Evolutionary conservation across 2,329 filamentous ascomycete genomes (phyloP).

Genomic region (Emericellopsis cladophorae): DNA sequence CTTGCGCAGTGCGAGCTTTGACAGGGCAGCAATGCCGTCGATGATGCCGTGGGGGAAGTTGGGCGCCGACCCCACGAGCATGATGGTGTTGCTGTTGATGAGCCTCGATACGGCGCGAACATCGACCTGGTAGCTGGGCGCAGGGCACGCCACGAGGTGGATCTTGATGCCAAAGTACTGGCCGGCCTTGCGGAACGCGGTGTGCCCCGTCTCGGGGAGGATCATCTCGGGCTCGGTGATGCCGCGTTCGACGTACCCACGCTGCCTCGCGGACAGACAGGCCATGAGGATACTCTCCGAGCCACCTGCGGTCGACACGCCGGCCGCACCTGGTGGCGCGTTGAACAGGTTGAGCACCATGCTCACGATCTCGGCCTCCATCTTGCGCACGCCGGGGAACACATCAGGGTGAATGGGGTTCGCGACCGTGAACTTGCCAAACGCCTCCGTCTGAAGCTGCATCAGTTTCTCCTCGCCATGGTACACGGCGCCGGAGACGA

Average conservation of each 20-base stretch:
- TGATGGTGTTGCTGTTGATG: constrained; percentile 85
- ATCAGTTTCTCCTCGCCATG: constrained; percentile 78
- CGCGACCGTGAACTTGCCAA: constrained; percentile 84
- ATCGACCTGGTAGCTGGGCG: constrained; percentile 75
- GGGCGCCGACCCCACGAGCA: constrained; percentile 87
- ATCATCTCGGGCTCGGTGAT: constrained; percentile 97
- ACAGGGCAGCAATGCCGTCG: constrained; percentile 81
- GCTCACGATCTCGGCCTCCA: constrained; percentile 95
- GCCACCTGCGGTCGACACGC: constrained; percentile 82
- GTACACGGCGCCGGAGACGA: constrained; percentile 90
- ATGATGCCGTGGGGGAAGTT: constrained; percentile 99
- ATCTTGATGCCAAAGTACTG: constrained; percentile 96
- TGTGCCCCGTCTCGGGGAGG: constrained; percentile 85
- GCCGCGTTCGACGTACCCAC: constrained; percentile 72
- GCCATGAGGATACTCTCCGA: constrained; percentile 97
- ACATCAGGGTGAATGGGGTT: constrained; percentile 98
- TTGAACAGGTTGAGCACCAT: constrained; percentile 91
- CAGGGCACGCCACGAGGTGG: constrained; percentile 77
- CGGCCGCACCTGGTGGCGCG: constrained; percentile 71
- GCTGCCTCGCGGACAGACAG: constrained; percentile 79
- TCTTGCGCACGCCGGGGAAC: constrained; percentile 94
- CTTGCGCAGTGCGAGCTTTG: constrained; percentile 66
- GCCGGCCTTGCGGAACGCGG: constrained; percentile 89
- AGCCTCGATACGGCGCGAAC: constrained; percentile 66
- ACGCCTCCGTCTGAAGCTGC: constrained; percentile 81